A percentile compares a stretch with the other conserved stretches of the same genome.
Evolutionary conservation across 345 rosid genomes (phyloP).

Genomic region (Eutrema yunnanense): DNA sequence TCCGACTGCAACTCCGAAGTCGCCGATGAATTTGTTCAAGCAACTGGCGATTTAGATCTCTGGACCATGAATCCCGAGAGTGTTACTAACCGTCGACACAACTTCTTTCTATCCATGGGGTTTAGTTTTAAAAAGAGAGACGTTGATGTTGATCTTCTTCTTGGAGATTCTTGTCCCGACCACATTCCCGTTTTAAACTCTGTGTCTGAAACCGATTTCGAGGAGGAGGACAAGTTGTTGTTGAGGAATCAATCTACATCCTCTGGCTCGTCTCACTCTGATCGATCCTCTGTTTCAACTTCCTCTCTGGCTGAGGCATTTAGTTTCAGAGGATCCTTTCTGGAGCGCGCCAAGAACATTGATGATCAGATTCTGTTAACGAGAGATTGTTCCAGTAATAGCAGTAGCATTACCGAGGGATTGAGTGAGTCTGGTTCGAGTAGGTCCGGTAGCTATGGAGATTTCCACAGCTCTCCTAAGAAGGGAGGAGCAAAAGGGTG

Average conservation of each 20-base stretch:
- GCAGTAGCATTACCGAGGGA: conserved; percentile 28
- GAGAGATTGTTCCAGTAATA: conserved; percentile 26
- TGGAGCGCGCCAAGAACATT: conserved; percentile 27
- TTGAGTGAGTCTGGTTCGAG: conserved; percentile 36
- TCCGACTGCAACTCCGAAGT: conserved; percentile 43
- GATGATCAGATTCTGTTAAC: conserved; percentile 36
- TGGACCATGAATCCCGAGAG: conserved; percentile 57
- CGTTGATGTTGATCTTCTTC: conserved; percentile 1
- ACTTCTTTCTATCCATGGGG: conserved; percentile 36
- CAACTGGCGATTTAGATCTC: conserved; percentile 26
- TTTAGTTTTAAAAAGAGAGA: conserved; percentile 31
- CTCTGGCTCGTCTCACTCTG: background rate
- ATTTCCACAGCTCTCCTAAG: background rate
- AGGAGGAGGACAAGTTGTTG: conserved; percentile 15
- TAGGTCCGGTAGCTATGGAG: conserved; percentile 45
- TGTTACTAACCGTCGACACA: conserved; percentile 46
- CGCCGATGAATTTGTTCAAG: conserved; percentile 33
- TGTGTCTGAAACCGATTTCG: conserved; percentile 18
- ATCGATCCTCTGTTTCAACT: conserved; percentile 14
- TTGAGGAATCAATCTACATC: conserved; percentile 30
- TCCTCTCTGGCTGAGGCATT: conserved; percentile 25
- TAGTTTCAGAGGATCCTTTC: conserved; percentile 28
- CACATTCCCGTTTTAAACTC: background rate
- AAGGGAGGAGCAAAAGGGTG: conserved; percentile 37
- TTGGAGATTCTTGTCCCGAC: conserved; percentile 1